Evolutionary conservation across 1,284 basidiomycete species (phyloP).

Genomic region (Heliocybe sulcata): DNA sequence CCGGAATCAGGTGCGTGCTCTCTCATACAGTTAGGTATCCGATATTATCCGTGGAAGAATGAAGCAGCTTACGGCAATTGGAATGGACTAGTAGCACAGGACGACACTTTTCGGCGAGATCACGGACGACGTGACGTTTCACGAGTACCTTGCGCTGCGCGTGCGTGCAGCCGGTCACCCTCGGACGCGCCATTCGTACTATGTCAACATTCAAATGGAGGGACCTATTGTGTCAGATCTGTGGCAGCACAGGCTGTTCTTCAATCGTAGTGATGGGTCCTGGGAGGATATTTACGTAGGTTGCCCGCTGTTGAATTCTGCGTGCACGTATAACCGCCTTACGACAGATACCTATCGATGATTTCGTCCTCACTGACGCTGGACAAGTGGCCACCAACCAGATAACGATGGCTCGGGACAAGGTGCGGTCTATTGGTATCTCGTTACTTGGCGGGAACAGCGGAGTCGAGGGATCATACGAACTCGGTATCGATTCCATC

Average conservation of each 20-base stretch:
- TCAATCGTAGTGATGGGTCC: conserved; percentile 57
- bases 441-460: conserved; percentile 78
- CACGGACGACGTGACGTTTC: conserved; percentile 73
- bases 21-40: too few species aligned
- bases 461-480: conserved; percentile 62
- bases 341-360: conserved; percentile 68
- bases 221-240: conserved; percentile 74
- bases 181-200: conserved; percentile 70
- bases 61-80: background rate
- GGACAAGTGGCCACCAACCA: conserved; percentile 68
- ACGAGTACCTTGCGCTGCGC: conserved; percentile 74
- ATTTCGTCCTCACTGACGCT: conserved; percentile 79
- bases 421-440: conserved; percentile 76
- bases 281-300: conserved; percentile 86
- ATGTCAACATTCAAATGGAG: conserved; percentile 85
- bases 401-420: conserved; percentile 70
- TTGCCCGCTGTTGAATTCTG: conserved; percentile 2
- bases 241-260: conserved; percentile 86
- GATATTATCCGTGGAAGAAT: too few species aligned
- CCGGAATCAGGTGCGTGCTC: conserved; percentile 64
- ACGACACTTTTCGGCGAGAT: conserved; percentile 79
- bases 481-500: conserved; percentile 70
- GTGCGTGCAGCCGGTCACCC: conserved; percentile 67
- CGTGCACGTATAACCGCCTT: conserved; percentile 7
- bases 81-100: conserved; percentile 32